A percentile compares a stretch with the other conserved stretches of the same genome.
These are phyloP conservation scores for Prunus dulcis DNA, from an alignment of 306 rosid genomes.

Conservation along the genomic window DNA sequence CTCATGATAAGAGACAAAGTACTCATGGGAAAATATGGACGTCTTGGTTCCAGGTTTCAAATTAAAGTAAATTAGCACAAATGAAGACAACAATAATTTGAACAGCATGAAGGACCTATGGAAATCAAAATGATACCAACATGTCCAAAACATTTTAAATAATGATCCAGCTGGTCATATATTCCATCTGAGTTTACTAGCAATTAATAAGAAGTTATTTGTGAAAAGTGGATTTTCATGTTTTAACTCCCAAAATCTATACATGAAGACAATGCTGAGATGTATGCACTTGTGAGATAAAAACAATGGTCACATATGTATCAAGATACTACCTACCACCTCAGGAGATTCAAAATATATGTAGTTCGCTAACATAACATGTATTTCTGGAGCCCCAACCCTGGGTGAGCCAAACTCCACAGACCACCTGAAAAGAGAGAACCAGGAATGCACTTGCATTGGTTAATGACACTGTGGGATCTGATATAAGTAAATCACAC, in stretches of 20 bases:
- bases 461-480: neutral
- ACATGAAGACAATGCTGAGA: too few relatives aligned
- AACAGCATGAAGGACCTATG: neutral
- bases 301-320: neutral
- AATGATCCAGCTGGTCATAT: neutral
- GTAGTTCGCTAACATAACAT: constrained; percentile 84
- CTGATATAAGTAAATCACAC: neutral
- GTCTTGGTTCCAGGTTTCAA: neutral
- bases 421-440: constrained; percentile 67
- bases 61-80: constrained; percentile 7
- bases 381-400: constrained; percentile 79
- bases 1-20: neutral
- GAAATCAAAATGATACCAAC: neutral
- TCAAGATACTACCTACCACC: constrained; percentile 52
- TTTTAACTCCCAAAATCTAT: neutral
- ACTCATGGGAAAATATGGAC: neutral
- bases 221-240: neutral
- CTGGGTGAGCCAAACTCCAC: constrained; percentile 65
- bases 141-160: neutral
- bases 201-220: neutral
- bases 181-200: neutral
- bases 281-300: neutral
- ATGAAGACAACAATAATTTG: constrained; percentile 9
- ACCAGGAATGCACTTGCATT: constrained; percentile 1
- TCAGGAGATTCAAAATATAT: constrained; percentile 89